These are phyloP conservation scores for Zymoseptoria pseudotritici DNA, from an alignment of 2,329 filamentous ascomycete genomes.

Conservation along the genomic window DNA sequence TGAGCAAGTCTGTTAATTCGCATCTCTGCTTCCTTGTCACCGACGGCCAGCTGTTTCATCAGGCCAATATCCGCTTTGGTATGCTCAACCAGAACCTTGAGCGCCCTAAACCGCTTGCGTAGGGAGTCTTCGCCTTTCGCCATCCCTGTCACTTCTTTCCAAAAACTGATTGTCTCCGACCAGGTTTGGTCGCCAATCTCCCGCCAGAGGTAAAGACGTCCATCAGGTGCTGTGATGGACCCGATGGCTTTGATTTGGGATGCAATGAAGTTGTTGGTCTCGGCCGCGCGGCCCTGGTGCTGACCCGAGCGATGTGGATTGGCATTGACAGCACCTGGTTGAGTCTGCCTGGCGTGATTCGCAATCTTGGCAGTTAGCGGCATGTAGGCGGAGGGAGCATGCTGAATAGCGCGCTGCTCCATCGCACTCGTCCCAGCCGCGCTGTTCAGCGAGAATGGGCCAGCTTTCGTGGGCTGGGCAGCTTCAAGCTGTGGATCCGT, in stretches of 20 bases:
- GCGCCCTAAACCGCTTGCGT: slow-evolving; percentile 2
- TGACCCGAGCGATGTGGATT: neutral
- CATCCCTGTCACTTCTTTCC: slow-evolving; percentile 2
- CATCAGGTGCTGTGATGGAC: neutral
- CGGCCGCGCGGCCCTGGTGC: neutral
- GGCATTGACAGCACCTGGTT: neutral
- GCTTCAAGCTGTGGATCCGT: neutral
- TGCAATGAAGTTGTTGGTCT: neutral
- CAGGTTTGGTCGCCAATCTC: slow-evolving; percentile 8
- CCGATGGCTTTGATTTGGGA: neutral
- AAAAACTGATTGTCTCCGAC: slow-evolving; percentile 2
- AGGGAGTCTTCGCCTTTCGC: slow-evolving; percentile 4
- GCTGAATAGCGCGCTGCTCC: neutral
- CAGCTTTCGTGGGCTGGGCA: neutral
- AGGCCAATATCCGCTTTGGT: slow-evolving; percentile 2
- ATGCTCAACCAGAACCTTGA: slow-evolving; percentile 4
- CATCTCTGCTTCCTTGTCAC: slow-evolving; percentile 6
- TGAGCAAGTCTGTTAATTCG: slow-evolving; percentile 9
- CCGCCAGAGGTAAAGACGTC: slow-evolving; percentile 4
- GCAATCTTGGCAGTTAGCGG: neutral
- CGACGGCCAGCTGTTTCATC: slow-evolving; percentile 2
- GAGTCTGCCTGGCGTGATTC: neutral
- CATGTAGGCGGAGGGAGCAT: neutral
- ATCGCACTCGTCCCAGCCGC: slow-evolving; percentile 3
- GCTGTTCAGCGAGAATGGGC: slow-evolving; percentile 9